Percentiles rank a stretch among this genome's conserved stretches.
phyloP scores from a whole-genome alignment of 371 early-diverging fungal genomes.

The Mortierella sp. region DNA sequence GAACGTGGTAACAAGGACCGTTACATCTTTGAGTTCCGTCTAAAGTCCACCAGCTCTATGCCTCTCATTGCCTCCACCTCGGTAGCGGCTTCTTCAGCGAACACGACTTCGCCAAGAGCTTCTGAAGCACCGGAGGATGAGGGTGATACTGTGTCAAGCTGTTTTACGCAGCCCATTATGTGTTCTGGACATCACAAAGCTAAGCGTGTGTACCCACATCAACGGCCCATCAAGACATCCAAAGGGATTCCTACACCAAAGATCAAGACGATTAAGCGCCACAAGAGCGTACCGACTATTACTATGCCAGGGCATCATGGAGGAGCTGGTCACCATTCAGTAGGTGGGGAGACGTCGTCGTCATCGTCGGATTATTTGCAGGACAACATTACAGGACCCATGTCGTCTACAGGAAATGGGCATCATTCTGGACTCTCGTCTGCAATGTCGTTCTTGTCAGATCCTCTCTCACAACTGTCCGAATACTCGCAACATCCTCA shows the following conservation, averaged over 20 bases:
- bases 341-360: neutral
- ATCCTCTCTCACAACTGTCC: constrained; percentile 13
- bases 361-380: constrained; percentile 1
- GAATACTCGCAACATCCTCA: neutral
- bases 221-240: constrained; percentile 25
- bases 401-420: neutral
- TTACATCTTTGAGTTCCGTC: constrained; percentile 50
- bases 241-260: constrained; percentile 40
- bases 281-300: constrained; percentile 41
- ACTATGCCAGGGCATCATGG: neutral
- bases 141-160: constrained; percentile 37
- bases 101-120: constrained; percentile 1
- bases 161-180: constrained; percentile 47
- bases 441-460: constrained; percentile 15
- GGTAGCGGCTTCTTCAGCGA: neutral
- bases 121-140: constrained; percentile 32
- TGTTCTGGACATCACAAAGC: constrained; percentile 57
- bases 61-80: neutral
- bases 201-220: constrained; percentile 43
- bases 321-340: too few species aligned
- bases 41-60: constrained; percentile 43
- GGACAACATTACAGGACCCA: neutral
- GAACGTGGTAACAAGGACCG: constrained; percentile 57
- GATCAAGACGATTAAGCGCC: constrained; percentile 41
- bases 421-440: constrained; percentile 6